Percentiles rank a stretch among this genome's conserved stretches.
Conservation (phyloP, 2,329 filamentous ascomycete genomes). For the Penicillium sp. region DNA sequence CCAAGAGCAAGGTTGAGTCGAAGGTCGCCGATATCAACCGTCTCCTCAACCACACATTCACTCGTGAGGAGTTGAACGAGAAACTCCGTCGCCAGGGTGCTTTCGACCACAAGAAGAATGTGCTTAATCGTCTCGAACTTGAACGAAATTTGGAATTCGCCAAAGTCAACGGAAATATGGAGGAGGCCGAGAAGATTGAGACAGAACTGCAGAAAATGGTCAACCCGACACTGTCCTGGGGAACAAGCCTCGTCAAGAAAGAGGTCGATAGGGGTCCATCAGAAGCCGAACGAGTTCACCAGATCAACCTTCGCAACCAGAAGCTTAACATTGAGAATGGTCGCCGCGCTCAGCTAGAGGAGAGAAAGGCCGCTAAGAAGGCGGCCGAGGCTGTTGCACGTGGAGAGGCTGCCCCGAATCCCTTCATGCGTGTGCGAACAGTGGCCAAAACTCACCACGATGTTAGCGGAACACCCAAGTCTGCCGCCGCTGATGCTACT, state of each 20-base stretch:
- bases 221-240: constrained; percentile 68
- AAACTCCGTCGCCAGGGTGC: constrained; percentile 71
- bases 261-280: constrained; percentile 50
- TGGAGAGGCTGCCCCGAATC: constrained; percentile 58
- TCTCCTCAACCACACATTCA: constrained; percentile 77
- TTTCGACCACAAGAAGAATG: constrained; percentile 64
- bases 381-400: constrained; percentile 61
- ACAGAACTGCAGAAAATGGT: constrained; percentile 48
- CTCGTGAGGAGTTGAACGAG: constrained; percentile 74
- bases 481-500: constrained; percentile 29
- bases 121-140: constrained; percentile 66
- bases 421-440: constrained; percentile 62
- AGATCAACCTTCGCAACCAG: constrained; percentile 81
- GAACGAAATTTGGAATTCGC: constrained; percentile 66
- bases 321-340: constrained; percentile 82
- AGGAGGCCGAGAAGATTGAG: constrained; percentile 50
- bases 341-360: constrained; percentile 83
- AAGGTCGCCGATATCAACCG: constrained; percentile 80
- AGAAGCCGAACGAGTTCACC: constrained; percentile 78
- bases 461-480: constrained; percentile 39
- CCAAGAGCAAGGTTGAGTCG: constrained; percentile 62
- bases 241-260: constrained; percentile 62
- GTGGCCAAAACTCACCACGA: constrained; percentile 68
- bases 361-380: constrained; percentile 64
- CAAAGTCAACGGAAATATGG: constrained; percentile 61